Evolutionary conservation across 2,329 filamentous ascomycete species (phyloP).

Genomic region (Didymella segeticola): DNA sequence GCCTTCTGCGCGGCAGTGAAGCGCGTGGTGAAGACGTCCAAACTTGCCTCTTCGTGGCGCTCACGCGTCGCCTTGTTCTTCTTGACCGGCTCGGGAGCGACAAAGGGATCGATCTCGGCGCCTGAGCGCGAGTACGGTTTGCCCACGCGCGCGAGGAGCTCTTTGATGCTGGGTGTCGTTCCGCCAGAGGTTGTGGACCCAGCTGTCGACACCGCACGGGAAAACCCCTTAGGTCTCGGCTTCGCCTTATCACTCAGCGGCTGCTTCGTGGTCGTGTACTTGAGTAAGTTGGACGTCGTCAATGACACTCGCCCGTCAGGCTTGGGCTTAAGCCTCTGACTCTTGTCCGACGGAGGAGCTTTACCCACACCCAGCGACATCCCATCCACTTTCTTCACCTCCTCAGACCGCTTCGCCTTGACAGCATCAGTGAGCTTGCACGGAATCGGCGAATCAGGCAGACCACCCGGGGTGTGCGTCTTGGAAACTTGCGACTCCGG

Average conservation of each 20-base stretch:
- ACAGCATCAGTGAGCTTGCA: slow-evolving; percentile 16
- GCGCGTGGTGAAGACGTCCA: slow-evolving; percentile 22
- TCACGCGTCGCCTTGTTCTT: slow-evolving; percentile 19
- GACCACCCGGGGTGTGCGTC: not conserved
- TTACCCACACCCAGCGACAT: too few relatives aligned
- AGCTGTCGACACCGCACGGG: slow-evolving; percentile 13
- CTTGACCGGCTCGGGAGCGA: slow-evolving; percentile 2
- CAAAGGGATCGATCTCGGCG: slow-evolving; percentile 23
- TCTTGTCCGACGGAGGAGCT: not conserved
- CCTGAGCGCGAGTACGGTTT: slow-evolving; percentile 31
- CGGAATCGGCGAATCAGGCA: slow-evolving; percentile 18
- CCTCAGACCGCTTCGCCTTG: slow-evolving; percentile 1
- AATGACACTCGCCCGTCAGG: slow-evolving; percentile 15
- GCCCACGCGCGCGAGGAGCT: slow-evolving; percentile 27
- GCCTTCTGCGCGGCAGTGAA: slow-evolving; percentile 21
- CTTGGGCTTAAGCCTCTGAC: slow-evolving; percentile 1
- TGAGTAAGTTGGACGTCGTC: slow-evolving; percentile 24
- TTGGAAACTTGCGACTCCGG: slow-evolving; percentile 19
- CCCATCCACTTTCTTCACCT: not conserved
- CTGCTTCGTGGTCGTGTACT: slow-evolving; percentile 16
- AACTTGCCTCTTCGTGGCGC: slow-evolving; percentile 25
- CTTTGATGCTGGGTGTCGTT: slow-evolving; percentile 30
- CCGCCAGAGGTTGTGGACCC: slow-evolving; percentile 22
- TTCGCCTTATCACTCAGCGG: slow-evolving; percentile 21
- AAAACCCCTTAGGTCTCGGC: slow-evolving; percentile 18